A percentile compares a stretch with the other conserved stretches of the same genome.
phyloP scores from a whole-genome alignment of 192 early-diverging fungal genomes.

The Coemansia sp. region DNA sequence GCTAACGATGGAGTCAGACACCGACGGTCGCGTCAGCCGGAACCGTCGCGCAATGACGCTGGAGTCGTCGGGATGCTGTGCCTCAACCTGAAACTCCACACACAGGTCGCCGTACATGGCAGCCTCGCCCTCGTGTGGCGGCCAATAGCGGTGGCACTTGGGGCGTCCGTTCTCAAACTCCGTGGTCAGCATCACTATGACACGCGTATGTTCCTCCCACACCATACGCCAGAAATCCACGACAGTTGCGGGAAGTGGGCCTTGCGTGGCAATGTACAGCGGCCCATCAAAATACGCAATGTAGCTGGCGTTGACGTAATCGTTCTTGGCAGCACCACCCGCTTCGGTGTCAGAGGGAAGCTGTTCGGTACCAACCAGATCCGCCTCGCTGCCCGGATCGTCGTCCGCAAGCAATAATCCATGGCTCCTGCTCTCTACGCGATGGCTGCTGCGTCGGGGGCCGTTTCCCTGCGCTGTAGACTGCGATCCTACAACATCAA shows the following conservation, averaged over 20 bases:
- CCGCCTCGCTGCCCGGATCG: constrained; percentile 11
- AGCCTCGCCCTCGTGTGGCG: constrained; percentile 43
- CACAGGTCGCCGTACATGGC: constrained; percentile 56
- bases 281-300: constrained; percentile 55
- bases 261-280: constrained; percentile 86
- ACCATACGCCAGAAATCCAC: constrained; percentile 92
- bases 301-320: constrained; percentile 88
- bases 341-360: neutral
- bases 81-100: constrained; percentile 58
- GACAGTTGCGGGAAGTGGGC: constrained; percentile 73
- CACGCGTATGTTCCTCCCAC: constrained; percentile 67
- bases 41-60: constrained; percentile 64
- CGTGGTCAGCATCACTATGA: constrained; percentile 87
- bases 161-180: constrained; percentile 70
- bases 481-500: constrained; percentile 7
- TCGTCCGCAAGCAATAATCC: constrained; percentile 48
- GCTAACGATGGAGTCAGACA: constrained; percentile 19
- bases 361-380: constrained; percentile 4
- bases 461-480: neutral
- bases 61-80: constrained; percentile 48
- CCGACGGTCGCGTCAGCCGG: constrained; percentile 30
- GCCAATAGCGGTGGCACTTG: constrained; percentile 92
- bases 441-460: constrained; percentile 16
- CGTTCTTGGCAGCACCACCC: constrained; percentile 21
- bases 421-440: constrained; percentile 34